A percentile compares a stretch with the other conserved stretches of the same genome.
These are phyloP conservation scores for Backusella sp. DNA, from an alignment of 192 early-diverging fungal genomes.

Conservation along the genomic window DNA sequence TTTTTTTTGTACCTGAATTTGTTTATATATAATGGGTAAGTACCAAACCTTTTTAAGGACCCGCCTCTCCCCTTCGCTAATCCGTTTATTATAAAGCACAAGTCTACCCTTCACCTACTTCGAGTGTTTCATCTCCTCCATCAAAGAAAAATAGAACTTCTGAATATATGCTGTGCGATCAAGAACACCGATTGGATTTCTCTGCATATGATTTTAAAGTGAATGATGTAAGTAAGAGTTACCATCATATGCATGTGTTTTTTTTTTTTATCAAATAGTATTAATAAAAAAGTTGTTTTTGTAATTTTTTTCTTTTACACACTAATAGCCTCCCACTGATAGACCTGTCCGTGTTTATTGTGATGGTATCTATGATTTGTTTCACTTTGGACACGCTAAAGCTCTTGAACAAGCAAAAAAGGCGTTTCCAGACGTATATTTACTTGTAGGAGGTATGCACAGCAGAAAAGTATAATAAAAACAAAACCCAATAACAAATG, in stretches of 20 bases:
- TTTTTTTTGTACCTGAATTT: constrained; percentile 1
- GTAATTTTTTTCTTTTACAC: not conserved
- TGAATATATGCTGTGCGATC: not conserved
- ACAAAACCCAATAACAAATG: not conserved
- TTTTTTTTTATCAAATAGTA: not conserved
- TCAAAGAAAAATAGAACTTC: constrained; percentile 2
- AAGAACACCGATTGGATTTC: not conserved
- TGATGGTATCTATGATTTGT: constrained; percentile 82
- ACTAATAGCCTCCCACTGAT: constrained; percentile 51
- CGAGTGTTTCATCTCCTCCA: constrained; percentile 2
- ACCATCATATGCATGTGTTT: not conserved
- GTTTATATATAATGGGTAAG: not conserved
- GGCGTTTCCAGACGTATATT: constrained; percentile 66
- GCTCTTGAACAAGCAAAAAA: constrained; percentile 83
- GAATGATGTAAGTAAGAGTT: not conserved
- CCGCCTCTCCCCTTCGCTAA: not conserved
- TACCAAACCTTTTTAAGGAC: not conserved
- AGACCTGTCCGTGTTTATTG: constrained; percentile 75
- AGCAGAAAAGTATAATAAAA: not conserved
- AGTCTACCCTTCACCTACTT: not conserved
- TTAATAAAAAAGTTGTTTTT: not conserved
- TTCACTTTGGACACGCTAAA: constrained; percentile 76
- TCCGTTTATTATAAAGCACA: not conserved
- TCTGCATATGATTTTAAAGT: constrained; percentile 16
- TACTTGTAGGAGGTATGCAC: constrained; percentile 62